Percentiles rank a stretch among this genome's conserved stretches.
Evolutionary conservation across 768 basidiomycete genomes (phyloP).

Genomic region (Lactarius akahatsu): DNA sequence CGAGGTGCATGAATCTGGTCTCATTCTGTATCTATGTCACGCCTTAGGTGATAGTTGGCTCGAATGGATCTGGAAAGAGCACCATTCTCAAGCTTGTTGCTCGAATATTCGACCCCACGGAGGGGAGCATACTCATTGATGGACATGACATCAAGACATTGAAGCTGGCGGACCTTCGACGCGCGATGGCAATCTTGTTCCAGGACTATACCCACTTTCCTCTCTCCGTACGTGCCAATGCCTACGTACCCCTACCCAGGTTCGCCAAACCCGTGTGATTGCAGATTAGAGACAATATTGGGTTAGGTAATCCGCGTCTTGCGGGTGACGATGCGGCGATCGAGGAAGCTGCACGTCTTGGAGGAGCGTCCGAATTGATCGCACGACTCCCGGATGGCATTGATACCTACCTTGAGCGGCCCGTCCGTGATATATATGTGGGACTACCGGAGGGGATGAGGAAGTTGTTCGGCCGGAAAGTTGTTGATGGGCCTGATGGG

Average conservation of each 20-base stretch:
- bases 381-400: constrained; percentile 63
- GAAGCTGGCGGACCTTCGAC: constrained; percentile 61
- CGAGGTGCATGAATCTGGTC: not conserved
- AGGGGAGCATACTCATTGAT: constrained; percentile 68
- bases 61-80: constrained; percentile 77
- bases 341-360: constrained; percentile 62
- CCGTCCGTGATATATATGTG: constrained; percentile 64
- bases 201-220: constrained; percentile 83
- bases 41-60: constrained; percentile 68
- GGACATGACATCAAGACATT: constrained; percentile 59
- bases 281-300: constrained; percentile 78
- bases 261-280: not conserved
- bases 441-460: constrained; percentile 62
- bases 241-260: not conserved
- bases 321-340: constrained; percentile 55
- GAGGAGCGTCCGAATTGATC: constrained; percentile 67
- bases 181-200: constrained; percentile 67
- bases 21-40: not conserved
- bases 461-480: constrained; percentile 59
- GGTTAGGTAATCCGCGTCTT: constrained; percentile 62
- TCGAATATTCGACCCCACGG: constrained; percentile 66
- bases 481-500: constrained; percentile 31
- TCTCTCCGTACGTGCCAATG: constrained; percentile 52
- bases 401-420: constrained; percentile 70
- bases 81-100: constrained; percentile 74